Evolutionary conservation across 129 eudicot species (phyloP).

Genomic region (Flaveria bidentis): DNA sequence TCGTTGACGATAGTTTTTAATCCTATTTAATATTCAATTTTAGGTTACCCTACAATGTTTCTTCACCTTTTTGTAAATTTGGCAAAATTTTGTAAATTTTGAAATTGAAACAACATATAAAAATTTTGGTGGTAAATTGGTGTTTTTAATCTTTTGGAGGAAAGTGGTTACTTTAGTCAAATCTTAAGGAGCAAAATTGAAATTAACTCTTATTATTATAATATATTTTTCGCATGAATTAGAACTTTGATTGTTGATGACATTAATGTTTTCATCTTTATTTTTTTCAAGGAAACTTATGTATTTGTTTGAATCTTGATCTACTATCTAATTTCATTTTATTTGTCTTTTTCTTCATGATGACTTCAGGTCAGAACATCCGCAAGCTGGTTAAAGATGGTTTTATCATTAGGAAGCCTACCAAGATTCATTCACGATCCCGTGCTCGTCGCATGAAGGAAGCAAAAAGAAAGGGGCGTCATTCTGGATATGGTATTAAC

Average conservation of each 20-base stretch:
- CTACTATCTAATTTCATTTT: neutral
- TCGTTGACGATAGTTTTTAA: neutral
- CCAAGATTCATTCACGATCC: constrained; percentile 83
- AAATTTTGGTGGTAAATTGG: too few relatives aligned
- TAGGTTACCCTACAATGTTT: too few relatives aligned
- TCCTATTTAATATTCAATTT: too few relatives aligned
- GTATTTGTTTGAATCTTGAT: neutral
- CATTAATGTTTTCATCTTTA: neutral
- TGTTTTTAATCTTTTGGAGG: too few relatives aligned
- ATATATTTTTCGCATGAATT: neutral
- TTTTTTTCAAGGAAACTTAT: neutral
- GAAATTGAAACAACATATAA: too few relatives aligned
- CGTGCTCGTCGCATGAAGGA: constrained; percentile 93
- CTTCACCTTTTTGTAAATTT: too few relatives aligned
- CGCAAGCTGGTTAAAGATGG: constrained; percentile 90
- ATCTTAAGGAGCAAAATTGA: too few relatives aligned
- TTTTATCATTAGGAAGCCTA: constrained; percentile 83
- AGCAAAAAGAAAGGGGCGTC: constrained; percentile 93
- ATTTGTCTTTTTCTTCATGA: neutral
- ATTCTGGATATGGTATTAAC: constrained; percentile 84
- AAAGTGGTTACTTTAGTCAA: too few relatives aligned
- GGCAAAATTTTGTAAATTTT: too few relatives aligned
- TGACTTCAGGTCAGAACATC: constrained; percentile 69
- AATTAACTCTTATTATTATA: too few relatives aligned
- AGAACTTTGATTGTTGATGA: neutral